phyloP scores from a whole-genome alignment of 345 rosid genomes.

The Combretum micranthum region DNA sequence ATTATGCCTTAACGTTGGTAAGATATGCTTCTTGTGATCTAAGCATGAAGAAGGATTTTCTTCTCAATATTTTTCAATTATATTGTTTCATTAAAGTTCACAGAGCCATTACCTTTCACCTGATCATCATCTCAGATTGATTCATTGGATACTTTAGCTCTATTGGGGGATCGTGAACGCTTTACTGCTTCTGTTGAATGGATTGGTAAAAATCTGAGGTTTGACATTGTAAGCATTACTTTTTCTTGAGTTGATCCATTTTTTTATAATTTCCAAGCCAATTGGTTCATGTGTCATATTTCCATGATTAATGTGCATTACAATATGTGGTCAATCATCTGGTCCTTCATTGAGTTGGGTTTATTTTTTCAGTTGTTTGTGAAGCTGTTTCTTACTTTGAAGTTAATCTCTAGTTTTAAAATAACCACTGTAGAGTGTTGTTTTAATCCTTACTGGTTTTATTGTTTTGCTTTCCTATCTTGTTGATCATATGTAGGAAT shows the following conservation, averaged over 20 bases:
- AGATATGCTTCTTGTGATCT: not conserved
- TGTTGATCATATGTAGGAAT: too few species aligned
- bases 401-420: too few species aligned
- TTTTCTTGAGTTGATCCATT: constrained; percentile 16
- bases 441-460: too few species aligned
- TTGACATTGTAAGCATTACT: constrained; percentile 89
- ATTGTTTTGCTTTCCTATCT: too few species aligned
- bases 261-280: not conserved
- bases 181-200: constrained; percentile 84
- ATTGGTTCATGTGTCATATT: too few species aligned
- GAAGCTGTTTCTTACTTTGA: too few species aligned
- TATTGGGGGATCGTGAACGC: constrained; percentile 72
- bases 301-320: too few species aligned
- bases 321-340: too few species aligned
- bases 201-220: constrained; percentile 95
- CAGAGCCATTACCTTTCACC: not conserved
- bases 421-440: too few species aligned
- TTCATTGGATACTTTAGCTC: constrained; percentile 81
- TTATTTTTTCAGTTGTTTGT: too few species aligned
- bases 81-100: constrained; percentile 11
- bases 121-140: constrained; percentile 55
- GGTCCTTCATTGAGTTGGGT: too few species aligned
- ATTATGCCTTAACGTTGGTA: constrained; percentile 95
- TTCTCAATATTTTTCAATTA: not conserved
- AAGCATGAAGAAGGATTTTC: not conserved